Evolutionary conservation across 2,329 filamentous ascomycete species (phyloP), one percentile per base, ranked within the genome.

Genomic region (Epichloe coenophiala): DNA sequence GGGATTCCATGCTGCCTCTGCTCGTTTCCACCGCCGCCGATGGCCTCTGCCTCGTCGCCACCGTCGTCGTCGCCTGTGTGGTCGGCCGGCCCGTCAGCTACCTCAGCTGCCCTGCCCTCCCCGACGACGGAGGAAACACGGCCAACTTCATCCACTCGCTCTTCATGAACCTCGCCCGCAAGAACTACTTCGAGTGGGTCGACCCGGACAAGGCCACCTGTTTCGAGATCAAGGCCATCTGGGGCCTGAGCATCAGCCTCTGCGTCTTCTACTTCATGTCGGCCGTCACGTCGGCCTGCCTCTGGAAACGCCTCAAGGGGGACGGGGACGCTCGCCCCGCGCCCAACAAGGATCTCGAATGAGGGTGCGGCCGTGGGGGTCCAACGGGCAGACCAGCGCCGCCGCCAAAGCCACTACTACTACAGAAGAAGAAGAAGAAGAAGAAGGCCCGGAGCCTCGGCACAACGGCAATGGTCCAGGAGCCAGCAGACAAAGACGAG

Each of bases 191-290:
- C 48, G 62, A 70, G 43, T 76, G 77, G 66, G 71, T 74, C 21
- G 72, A 72, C 50, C 69, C 72, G 4, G 74, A 73, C 58, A 74
- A 73, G 64, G 65, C 76, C 17, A 85, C 86, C 50, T 96, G 90
- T 71, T 81, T 83, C 61, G 82, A 93, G 71, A 81, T 89, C 65
- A 94, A 95, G 75, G 80, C 85, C 15, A 79, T 93, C 57, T 95
- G 89, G 90, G 89, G 88, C 1, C 68, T 95, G 53, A 79, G 81
- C 64, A 90, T 95, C 65, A 82, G 82, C 4, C 76, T 94, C 47
- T 88, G 82, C 64, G 77, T 86, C 42, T 69, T 88, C 37, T 87
- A 86, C 60, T 74, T 78, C 54, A 75, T 86, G 53, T 83, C 80
- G 2, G 69, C 73, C 44, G 66, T 83, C 47, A 73, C 77, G 44